Base-by-base conservation (phyloP, 805 yeast species). In the Yamadazyma endophytica region DNA sequence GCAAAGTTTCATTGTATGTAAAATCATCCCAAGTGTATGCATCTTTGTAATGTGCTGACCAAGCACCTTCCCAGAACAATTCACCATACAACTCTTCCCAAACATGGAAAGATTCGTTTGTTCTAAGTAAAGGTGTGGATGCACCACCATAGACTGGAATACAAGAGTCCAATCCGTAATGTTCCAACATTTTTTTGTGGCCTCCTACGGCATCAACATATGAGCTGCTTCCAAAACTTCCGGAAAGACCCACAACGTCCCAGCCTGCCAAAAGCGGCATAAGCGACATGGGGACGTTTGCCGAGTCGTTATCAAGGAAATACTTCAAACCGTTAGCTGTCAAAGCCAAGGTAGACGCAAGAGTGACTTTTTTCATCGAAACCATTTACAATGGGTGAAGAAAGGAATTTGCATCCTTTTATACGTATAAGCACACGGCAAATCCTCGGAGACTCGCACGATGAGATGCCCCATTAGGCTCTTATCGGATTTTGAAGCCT, bases 41-140 rank as follows among this genome's bases (percentile, higher is more conserved):
- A 35, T 63, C 64, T 14, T 27, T 47, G 34, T 65, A 64, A 21
- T 21, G 30, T 11, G 56, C 46, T 17, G 54, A 52, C 44, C 47
- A 63, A 13, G 60, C 68, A 36, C 70, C 69, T 45, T 64, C 58
- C 70, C 71, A 64, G 8, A 58, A 64, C 4, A 63, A 49, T 11
- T 46, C 54, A 18, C 70, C 71, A 34, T 53, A 62, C 18, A 64
- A 42, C 6, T 42, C 36, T 45, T 60, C 58, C 65, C 68, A 63
- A 6, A 42, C 30, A 23, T 61, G 59, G 54, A 64, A 64, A 16
- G 66, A 61, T 13, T 61, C 60, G 35, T 60, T 48, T 18, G 61
- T 59, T 46, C 64, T 52, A 25, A 64, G 21, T 29, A 64, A 43
- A 11, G 71, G 70, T 22, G 51, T 49, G 11, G 49, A 47, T 8